Conservation (phyloP, 2,329 filamentous ascomycete genomes). For the Xylaria sp. region DNA sequence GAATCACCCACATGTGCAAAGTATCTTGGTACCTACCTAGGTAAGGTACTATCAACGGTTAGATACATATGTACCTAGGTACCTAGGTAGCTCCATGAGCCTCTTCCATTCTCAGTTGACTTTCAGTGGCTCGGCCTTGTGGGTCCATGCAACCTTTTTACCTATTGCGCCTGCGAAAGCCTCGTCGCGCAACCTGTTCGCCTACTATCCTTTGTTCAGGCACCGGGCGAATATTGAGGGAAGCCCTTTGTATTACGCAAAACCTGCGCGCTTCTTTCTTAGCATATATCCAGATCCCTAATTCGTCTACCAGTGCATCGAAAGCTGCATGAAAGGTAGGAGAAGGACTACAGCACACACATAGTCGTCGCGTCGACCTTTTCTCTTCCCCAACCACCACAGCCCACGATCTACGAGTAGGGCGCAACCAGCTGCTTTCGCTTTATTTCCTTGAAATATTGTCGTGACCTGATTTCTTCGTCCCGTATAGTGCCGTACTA, state of each 20-base stretch:
- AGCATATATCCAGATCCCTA: neutral
- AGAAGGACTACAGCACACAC: neutral
- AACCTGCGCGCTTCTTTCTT: neutral
- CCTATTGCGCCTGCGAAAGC: constrained; percentile 1
- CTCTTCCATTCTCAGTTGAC: too few relatives aligned
- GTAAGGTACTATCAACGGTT: too few relatives aligned
- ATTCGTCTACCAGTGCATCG: neutral
- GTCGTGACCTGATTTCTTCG: neutral
- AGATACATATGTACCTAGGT: too few relatives aligned
- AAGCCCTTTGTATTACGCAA: constrained; percentile 21
- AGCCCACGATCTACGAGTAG: constrained; percentile 7
- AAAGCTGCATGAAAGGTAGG: constrained; percentile 2
- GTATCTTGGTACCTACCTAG: neutral
- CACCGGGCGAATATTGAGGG: constrained; percentile 7
- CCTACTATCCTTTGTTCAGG: constrained; percentile 18
- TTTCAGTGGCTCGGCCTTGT: neutral
- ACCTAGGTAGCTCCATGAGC: too few relatives aligned
- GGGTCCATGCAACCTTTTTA: constrained; percentile 15
- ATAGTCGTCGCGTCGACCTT: constrained; percentile 19
- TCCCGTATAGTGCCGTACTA: neutral
- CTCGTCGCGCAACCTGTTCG: constrained; percentile 24
- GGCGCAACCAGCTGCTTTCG: neutral
- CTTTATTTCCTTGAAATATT: neutral
- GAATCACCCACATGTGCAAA: too few relatives aligned
- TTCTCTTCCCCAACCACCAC: neutral